phyloP scores from a whole-genome alignment of 768 basidiomycete species.

The Russula sp. region DNA sequence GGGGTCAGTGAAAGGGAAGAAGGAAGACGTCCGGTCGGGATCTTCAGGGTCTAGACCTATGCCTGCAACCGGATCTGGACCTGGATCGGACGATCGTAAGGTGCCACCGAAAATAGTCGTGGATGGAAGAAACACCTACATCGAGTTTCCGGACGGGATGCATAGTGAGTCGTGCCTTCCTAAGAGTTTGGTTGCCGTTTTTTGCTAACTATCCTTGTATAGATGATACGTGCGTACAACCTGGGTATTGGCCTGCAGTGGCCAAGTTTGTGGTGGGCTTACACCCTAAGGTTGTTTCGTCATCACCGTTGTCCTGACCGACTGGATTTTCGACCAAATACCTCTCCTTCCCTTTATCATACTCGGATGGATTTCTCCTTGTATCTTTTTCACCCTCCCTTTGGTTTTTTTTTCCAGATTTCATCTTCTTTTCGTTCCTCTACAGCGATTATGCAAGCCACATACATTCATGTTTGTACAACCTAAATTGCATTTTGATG shows the following conservation, averaged over 20 bases:
- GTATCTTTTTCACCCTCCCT: too few relatives aligned
- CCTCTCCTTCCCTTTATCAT: not conserved
- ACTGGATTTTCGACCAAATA: not conserved
- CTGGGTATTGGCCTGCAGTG: conserved; percentile 36
- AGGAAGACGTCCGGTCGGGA: not conserved
- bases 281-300: not conserved
- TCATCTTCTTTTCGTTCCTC: not conserved
- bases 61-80: not conserved
- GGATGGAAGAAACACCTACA: conserved; percentile 29
- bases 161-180: conserved; percentile 34
- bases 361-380: not conserved
- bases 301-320: not conserved
- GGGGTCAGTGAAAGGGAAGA: not conserved
- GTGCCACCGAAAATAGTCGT: conserved; percentile 22
- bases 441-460: conserved; percentile 3
- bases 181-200: not conserved
- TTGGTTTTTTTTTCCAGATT: not conserved
- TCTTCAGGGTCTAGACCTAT: not conserved
- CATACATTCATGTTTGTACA: conserved; percentile 5
- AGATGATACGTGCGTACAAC: conserved; percentile 38
- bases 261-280: conserved; percentile 34
- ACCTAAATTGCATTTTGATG: not conserved
- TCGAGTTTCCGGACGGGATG: conserved; percentile 34
- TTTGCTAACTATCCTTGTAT: not conserved
- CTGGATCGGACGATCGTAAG: conserved; percentile 7